Evolutionary conservation across 805 yeast genomes (phyloP).

Genomic region (Candida jianshihensis): DNA sequence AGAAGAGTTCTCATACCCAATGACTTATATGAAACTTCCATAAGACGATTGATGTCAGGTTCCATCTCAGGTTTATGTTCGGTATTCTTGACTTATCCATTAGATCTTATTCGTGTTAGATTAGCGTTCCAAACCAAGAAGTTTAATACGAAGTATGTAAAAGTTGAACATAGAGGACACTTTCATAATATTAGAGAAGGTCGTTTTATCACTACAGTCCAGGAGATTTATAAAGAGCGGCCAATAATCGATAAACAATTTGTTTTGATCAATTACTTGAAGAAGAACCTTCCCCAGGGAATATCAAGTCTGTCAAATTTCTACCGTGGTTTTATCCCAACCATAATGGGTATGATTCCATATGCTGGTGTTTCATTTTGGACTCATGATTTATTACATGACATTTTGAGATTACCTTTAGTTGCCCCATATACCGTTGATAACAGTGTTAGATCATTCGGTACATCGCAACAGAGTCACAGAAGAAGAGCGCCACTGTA

Average conservation of each 20-base stretch:
- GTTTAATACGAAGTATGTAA: conserved; percentile 6
- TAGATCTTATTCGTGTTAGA: conserved; percentile 85
- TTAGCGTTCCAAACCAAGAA: conserved; percentile 77
- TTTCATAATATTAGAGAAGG: conserved; percentile 24
- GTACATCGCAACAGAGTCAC: conserved; percentile 18
- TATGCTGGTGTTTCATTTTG: conserved; percentile 97
- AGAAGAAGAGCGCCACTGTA: conserved; percentile 52
- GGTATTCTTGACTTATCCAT: conserved; percentile 86
- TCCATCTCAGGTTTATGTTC: conserved; percentile 83
- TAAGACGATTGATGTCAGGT: conserved; percentile 79
- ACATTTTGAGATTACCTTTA: conserved; percentile 59
- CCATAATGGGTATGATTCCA: conserved; percentile 92
- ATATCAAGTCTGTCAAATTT: conserved; percentile 44
- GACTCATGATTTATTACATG: conserved; percentile 89
- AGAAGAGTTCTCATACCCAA: conserved; percentile 72
- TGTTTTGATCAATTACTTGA: conserved; percentile 14
- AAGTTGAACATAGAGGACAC: conserved; percentile 18
- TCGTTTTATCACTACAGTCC: conserved; percentile 18
- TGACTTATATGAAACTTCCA: conserved; percentile 68
- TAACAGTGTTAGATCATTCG: conserved; percentile 1
- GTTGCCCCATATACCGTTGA: conserved; percentile 48
- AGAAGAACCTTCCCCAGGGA: conserved; percentile 12
- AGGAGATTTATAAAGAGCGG: conserved; percentile 20
- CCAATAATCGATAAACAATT: conserved; percentile 18
- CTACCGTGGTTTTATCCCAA: conserved; percentile 91